phyloP scores from a whole-genome alignment of 345 rosid genomes.

The Heritiera fomes region DNA sequence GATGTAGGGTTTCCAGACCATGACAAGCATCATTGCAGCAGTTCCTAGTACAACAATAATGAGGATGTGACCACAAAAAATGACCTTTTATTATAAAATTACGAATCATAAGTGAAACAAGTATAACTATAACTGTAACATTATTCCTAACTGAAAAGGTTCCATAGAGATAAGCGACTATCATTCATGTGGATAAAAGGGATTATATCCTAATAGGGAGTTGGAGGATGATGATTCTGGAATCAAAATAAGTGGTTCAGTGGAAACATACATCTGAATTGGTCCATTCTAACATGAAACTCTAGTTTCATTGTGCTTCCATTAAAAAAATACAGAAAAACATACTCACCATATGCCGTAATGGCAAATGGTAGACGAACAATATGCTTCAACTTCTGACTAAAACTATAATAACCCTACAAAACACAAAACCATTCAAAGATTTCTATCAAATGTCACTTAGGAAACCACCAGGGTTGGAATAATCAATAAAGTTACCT shows the following conservation, averaged over 20 bases:
- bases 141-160: background rate
- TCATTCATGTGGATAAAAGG: background rate
- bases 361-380: conserved; percentile 90
- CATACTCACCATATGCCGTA: conserved; percentile 68
- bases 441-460: conserved; percentile 5
- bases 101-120: background rate
- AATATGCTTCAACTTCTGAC: conserved; percentile 94
- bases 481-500: conserved; percentile 46
- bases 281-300: background rate
- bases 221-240: background rate
- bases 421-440: conserved; percentile 25
- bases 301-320: background rate
- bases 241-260: background rate
- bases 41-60: conserved; percentile 52
- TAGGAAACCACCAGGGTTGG: background rate
- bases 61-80: background rate
- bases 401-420: conserved; percentile 96
- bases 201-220: background rate
- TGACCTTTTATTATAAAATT: background rate
- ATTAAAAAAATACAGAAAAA: conserved; percentile 7
- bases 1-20: conserved; percentile 74
- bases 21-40: conserved; percentile 82
- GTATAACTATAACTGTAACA: background rate
- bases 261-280: background rate
- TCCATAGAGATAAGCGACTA: background rate